A percentile compares a stretch with the other conserved stretches of the same genome.
Conservation (phyloP, 2,329 filamentous ascomycete species). For the Pyrenochaeta sp. region DNA sequence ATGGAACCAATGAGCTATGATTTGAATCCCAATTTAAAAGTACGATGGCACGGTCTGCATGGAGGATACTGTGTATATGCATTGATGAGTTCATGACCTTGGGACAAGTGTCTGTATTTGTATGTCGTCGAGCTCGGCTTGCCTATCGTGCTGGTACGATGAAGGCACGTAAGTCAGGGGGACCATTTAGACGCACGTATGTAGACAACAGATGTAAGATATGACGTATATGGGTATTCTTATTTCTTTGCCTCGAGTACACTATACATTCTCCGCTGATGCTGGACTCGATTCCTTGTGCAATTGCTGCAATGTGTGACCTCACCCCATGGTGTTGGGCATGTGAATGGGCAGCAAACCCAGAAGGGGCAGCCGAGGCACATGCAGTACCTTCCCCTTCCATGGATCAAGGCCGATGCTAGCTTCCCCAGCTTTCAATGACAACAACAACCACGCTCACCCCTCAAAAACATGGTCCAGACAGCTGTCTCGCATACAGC, state of each 20-base stretch:
- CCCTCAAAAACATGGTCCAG: constrained; percentile 26
- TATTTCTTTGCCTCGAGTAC: background rate
- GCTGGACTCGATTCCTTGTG: background rate
- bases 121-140: background rate
- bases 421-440: constrained; percentile 23
- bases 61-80: background rate
- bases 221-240: background rate
- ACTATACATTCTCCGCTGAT: background rate
- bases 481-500: constrained; percentile 9
- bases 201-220: background rate
- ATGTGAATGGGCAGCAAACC: background rate
- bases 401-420: constrained; percentile 9
- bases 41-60: background rate
- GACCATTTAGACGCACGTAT: background rate
- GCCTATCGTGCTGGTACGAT: too few species aligned
- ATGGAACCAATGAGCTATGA: background rate
- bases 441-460: constrained; percentile 17
- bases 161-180: too few species aligned
- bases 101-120: background rate
- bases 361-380: constrained; percentile 12
- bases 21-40: background rate
- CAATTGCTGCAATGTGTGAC: background rate
- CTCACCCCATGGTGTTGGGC: background rate
- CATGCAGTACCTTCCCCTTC: background rate
- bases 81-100: background rate